Base-by-base conservation (phyloP, 148 eudicot species). In the Fallopia convolvulus region DNA sequence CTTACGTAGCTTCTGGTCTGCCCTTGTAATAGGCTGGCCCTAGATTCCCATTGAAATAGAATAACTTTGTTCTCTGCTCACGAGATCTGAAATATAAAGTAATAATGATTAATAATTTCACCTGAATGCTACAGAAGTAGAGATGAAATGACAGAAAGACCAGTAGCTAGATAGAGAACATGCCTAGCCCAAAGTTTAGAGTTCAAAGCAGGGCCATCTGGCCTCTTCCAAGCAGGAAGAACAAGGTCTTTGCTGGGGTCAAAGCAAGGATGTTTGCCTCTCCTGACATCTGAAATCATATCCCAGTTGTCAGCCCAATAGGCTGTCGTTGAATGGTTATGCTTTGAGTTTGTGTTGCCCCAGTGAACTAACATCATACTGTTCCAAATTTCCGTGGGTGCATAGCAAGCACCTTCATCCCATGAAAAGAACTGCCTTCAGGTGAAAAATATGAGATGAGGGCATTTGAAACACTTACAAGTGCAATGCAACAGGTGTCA, bases 331-430 rank as follows among this genome's bases (percentile, higher is more conserved):
- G 99, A 95, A 82, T 87, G 81, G n/a, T 86, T 91, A 83, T 95
- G 94, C 84, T 91, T 95, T 14, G 92, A 84, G 83, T 95, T 95
- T 74, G 97, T 90, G 82, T 95, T 95, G 48, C 99, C 99, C 99
- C 99, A 92, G 71, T 95, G 99, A 72, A 95, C 99, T 83, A 95
- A 86, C 99, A 95, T 95, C 92, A 91, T 95, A 81, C 99, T 91
- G 84, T 83, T 95, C 99, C 99, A 95, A 77, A 95, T 92, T 88
- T 95, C 99, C 86, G 89, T 95, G 2, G 99, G 99, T 74, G 99
- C 97, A 90, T 91, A 95, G 89, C 99, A 95, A 83, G 99, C 97
- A 87, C 99, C 97, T 89, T 95, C 99, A 81, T 95, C 99, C 99
- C 99, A 95, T 48, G 97, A 86, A 86, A 92, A 95, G 80, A 80